A percentile compares a stretch with the other conserved stretches of the same genome.
Conservation (phyloP, 768 basidiomycete species). For the Trametes punicea region DNA sequence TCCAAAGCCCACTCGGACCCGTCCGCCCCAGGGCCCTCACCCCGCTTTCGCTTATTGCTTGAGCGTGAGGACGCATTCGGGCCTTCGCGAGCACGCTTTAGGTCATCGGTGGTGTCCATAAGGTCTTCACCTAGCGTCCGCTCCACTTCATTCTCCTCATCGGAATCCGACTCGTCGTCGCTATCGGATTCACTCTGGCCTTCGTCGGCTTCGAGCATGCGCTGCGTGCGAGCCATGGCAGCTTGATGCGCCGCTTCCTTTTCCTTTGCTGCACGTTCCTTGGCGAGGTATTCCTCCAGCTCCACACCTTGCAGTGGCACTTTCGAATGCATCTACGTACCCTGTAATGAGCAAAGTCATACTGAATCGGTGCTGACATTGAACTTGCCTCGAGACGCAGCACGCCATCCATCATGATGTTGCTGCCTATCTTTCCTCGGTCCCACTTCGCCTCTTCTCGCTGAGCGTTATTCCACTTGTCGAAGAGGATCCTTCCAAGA, state of each 20-base stretch:
- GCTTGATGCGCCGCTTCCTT: constrained; percentile 86
- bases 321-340: constrained; percentile 85
- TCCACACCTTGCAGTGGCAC: constrained; percentile 87
- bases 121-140: constrained; percentile 49
- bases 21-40: constrained; percentile 43
- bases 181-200: constrained; percentile 78
- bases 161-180: constrained; percentile 57
- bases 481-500: constrained; percentile 72
- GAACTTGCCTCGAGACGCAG: constrained; percentile 60
- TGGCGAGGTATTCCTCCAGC: constrained; percentile 74
- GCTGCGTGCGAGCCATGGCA: constrained; percentile 74
- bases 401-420: constrained; percentile 74
- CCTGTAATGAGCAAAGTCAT: no score
- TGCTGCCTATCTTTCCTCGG: constrained; percentile 82
- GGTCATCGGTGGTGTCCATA: constrained; percentile 44
- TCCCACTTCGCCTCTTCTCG: constrained; percentile 83
- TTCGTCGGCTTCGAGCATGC: constrained; percentile 92
- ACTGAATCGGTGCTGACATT: no score
- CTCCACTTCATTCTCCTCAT: constrained; percentile 61
- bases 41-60: constrained; percentile 40
- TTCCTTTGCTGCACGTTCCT: constrained; percentile 74
- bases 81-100: constrained; percentile 13
- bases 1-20: constrained; percentile 55
- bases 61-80: constrained; percentile 13
- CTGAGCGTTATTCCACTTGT: constrained; percentile 84